These are phyloP conservation scores for Nicotiana otophora DNA, from an alignment of 257 asterid species.

Conservation along the genomic window DNA sequence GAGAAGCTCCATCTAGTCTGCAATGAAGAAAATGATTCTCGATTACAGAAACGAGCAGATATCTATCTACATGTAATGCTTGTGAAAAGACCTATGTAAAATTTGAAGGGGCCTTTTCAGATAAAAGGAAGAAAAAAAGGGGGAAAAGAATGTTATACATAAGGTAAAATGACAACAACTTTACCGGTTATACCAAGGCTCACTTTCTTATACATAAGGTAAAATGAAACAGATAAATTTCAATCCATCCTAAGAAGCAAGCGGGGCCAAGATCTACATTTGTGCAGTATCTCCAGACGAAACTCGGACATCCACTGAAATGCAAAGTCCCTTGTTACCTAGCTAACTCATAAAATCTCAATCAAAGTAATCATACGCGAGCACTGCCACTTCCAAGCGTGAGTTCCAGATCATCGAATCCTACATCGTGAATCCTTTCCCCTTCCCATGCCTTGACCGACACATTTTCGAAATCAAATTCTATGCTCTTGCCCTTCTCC, in stretches of 20 bases:
- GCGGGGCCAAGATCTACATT: not conserved
- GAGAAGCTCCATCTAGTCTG: slow-evolving; percentile 15
- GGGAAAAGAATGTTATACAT: not conserved
- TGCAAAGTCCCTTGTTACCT: not conserved
- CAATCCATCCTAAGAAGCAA: slow-evolving; percentile 17
- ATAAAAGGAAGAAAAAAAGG: not conserved
- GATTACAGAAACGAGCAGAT: slow-evolving; percentile 9
- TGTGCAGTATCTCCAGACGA: not conserved
- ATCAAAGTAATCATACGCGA: not conserved
- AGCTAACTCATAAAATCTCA: not conserved
- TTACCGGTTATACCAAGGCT: too few species aligned
- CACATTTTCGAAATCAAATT: slow-evolving; percentile 13
- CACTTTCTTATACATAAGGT: not conserved
- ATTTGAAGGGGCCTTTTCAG: slow-evolving; percentile 5
- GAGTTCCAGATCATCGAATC: slow-evolving; percentile 21
- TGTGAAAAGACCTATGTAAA: slow-evolving; percentile 19
- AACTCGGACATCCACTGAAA: not conserved
- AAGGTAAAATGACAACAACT: not conserved
- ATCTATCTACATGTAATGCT: slow-evolving; percentile 27
- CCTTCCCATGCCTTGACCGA: slow-evolving; percentile 29
- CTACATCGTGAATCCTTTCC: slow-evolving; percentile 20
- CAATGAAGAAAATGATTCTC: slow-evolving; percentile 5
- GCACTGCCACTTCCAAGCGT: slow-evolving; percentile 29
- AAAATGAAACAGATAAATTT: slow-evolving; percentile 2
- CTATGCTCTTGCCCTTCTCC: slow-evolving; percentile 14